Base-by-base conservation (phyloP, 495 filamentous ascomycete species). In the Clohesyomyces aquaticus region DNA sequence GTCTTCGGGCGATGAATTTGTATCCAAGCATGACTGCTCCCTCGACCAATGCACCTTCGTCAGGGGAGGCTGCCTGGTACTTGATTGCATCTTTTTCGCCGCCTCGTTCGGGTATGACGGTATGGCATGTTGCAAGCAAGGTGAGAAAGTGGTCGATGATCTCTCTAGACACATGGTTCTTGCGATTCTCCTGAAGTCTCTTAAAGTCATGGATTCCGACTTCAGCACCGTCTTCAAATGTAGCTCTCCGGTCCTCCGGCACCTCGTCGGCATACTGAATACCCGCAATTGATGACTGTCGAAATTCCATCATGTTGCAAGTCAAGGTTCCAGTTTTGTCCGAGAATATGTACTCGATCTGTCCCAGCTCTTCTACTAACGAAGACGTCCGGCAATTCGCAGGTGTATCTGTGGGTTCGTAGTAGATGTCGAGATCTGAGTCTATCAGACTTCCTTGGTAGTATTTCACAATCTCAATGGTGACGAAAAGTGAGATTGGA, bases 311-410 rank as follows among this genome's bases (percentile, higher is more conserved):
- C 84, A 89, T 86, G 75, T 99, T 99, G 78, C 93, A 96, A 25
- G 95, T 99, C 69, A 99, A 77, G n/a, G 95, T 99, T 32, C 95
- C 95, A 6, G 95, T 99, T 79, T 99, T 98, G 77, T 99, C 95
- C 1, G 92, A 96, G 75, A 99, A 99, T 53, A 98, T 93, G 71
- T 94, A 99, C 70, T 97, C 94, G 60, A 99, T 94, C 81, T 98
- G 96, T 47, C 95, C 95, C 25, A 99, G 77, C 73, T 99, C 95
- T 77, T 99, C 95, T 10, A 99, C 95, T 67, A 99, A 80, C 68
- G 91, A 96, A 0, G 92, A 96, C 1, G 95, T 99, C 38, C 95
- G 85, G 76, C 95, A 99, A 59, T 92, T 93, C 0, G 94, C 92
- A 19, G 95, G 91, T 0, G 94, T 98, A 72, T 99, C 93, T 3